Base-by-base conservation (phyloP, 306 rosid species). In the Vachellia pachyceras region DNA sequence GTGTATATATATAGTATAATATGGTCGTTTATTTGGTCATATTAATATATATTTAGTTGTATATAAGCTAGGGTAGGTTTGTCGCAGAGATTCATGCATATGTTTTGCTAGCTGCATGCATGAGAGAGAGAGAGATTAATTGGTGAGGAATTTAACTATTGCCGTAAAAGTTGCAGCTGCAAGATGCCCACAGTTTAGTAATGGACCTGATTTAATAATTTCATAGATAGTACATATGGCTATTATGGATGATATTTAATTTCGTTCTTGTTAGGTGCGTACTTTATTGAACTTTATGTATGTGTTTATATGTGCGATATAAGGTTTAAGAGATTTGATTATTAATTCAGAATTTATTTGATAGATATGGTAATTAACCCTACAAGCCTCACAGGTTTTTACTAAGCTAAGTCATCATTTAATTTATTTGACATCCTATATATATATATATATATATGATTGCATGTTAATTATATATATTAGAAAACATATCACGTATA, bases 61-160 rank as follows among this genome's bases (percentile, higher is more conserved):
- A 18, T 17, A 54, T 7, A 18, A 54, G 3, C 60, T 17, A 54
- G n/a, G 23, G 25, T 54, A 0, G 77, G 60, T 12, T 7, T 66
- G 40, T 67, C 36, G 72, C 47, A n/a, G 41, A 47, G 8, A 12
- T 46, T 64, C 84, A 47, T 76, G 86, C 82, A 25, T 29, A 29
- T 25, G 67, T 11, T 23, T 23, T 25, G 40, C 2, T 35, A 36
- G 42, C 69, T 64, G 54, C 80, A 67, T 68, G 76, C 79, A 73
- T 35, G 36, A 7, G 17, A 11, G 52, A 46, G 44, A 37, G 46
- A 44, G 57, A 40, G n/a, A 49, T n/a, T 72, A 13, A n/a, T n/a
- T n/a, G n/a, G 13, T 7, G 44, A 73, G 49, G 20, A 39, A 68
- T 67, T 64, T 37, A 15, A 35, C 52, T 15, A 63, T 17, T 14